Evolutionary conservation across 1,139 yeast species (phyloP).

Genomic region (Pichia sp.): DNA sequence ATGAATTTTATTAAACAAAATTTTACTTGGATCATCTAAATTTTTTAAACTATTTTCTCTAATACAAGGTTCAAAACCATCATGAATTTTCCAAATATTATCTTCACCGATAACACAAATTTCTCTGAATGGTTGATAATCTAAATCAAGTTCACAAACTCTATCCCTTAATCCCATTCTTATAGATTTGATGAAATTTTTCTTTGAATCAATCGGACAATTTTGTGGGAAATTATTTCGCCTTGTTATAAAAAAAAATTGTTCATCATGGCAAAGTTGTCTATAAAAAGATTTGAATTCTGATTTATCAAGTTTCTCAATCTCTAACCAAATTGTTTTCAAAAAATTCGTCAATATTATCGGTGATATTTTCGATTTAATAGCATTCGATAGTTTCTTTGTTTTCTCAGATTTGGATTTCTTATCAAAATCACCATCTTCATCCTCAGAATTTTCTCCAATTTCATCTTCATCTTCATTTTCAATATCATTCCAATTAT

Average conservation of each 20-base stretch:
- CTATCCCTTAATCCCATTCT: conserved; percentile 14
- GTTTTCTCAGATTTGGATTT: background rate
- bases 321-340: conserved; percentile 18
- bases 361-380: conserved; percentile 4
- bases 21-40: conserved; percentile 31
- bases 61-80: conserved; percentile 34
- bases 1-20: conserved; percentile 25
- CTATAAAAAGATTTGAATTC: conserved; percentile 15
- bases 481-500: conserved; percentile 5
- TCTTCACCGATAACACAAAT: conserved; percentile 23
- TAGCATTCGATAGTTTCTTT: background rate
- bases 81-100: conserved; percentile 18
- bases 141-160: conserved; percentile 21
- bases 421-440: background rate
- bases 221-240: conserved; percentile 8
- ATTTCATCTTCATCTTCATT: background rate
- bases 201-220: conserved; percentile 1
- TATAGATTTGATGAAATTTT: conserved; percentile 12
- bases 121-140: conserved; percentile 24
- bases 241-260: conserved; percentile 18
- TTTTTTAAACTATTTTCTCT: conserved; percentile 33
- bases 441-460: no score
- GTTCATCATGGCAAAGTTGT: conserved; percentile 19
- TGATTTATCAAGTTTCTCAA: conserved; percentile 6
- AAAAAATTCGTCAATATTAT: conserved; percentile 14